phyloP scores from a whole-genome alignment of 495 filamentous ascomycete species.

The Staphylotrichum tortipilum region DNA sequence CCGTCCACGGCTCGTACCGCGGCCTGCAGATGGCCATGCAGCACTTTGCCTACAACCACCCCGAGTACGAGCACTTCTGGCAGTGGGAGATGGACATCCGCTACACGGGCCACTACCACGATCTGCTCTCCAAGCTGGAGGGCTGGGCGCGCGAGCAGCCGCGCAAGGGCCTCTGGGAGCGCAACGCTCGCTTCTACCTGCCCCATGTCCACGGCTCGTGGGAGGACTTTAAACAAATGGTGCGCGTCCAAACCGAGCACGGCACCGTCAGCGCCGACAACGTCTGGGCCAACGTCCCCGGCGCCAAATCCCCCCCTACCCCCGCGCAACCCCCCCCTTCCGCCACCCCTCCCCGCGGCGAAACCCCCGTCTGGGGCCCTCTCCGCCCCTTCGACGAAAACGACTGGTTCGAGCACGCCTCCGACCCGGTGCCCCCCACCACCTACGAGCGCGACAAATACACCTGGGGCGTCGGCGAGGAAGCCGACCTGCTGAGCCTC shows the following conservation, averaged over 20 bases:
- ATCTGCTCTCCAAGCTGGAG: slow-evolving; percentile 67
- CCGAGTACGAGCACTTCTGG: slow-evolving; percentile 94
- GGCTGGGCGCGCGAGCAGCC: slow-evolving; percentile 77
- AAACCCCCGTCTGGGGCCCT: slow-evolving; percentile 81
- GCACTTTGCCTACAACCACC: slow-evolving; percentile 79
- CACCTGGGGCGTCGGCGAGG: slow-evolving; percentile 82
- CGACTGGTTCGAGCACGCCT: slow-evolving; percentile 60
- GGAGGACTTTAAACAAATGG: slow-evolving; percentile 89
- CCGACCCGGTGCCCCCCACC: slow-evolving; percentile 61
- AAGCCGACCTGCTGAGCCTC: slow-evolving; percentile 87
- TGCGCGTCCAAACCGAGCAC: slow-evolving; percentile 80
- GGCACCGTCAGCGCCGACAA: slow-evolving; percentile 67
- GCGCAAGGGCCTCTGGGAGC: slow-evolving; percentile 87
- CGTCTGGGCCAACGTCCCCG: slow-evolving; percentile 50
- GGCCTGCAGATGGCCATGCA: slow-evolving; percentile 90
- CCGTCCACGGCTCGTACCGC: slow-evolving; percentile 85
- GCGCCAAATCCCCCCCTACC: slow-evolving; percentile 20
- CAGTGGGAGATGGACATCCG: slow-evolving; percentile 98
- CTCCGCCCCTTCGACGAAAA: slow-evolving; percentile 52
- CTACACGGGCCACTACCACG: slow-evolving; percentile 94
- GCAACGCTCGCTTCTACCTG: slow-evolving; percentile 85
- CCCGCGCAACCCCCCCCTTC: slow-evolving; percentile 12
- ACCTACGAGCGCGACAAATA: slow-evolving; percentile 71
- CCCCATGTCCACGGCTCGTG: slow-evolving; percentile 80
- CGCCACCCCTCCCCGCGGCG: slow-evolving; percentile 29